Conservation (phyloP, 805 yeast species). For the Teunomyces gatunensis region DNA sequence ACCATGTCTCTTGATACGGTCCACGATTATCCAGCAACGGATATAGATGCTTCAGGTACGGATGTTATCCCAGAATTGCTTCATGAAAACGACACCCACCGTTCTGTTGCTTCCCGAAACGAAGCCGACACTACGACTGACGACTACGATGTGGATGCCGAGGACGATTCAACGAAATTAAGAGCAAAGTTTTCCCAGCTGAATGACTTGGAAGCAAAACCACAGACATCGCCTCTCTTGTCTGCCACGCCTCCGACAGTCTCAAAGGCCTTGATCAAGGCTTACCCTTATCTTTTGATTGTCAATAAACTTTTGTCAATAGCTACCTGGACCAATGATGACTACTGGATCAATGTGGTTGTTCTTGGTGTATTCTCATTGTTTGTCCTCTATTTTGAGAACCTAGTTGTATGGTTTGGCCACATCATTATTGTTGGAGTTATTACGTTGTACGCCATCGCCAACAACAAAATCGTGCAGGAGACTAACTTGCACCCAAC, state of each 20-base stretch:
- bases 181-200: conserved; percentile 12
- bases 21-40: not conserved
- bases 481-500: conserved; percentile 71
- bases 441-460: conserved; percentile 56
- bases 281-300: conserved; percentile 81
- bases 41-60: not conserved
- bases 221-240: conserved; percentile 74
- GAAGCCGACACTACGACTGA: not conserved
- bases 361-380: conserved; percentile 54
- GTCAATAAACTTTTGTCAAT: conserved; percentile 68
- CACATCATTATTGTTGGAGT: conserved; percentile 68
- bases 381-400: conserved; percentile 72
- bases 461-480: conserved; percentile 54
- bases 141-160: conserved; percentile 6
- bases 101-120: not conserved
- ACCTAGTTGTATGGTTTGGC: conserved; percentile 76
- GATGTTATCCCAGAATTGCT: not conserved
- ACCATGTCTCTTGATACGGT: conserved; percentile 1
- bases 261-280: conserved; percentile 73
- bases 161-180: conserved; percentile 10
- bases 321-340: conserved; percentile 89
- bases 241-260: conserved; percentile 90
- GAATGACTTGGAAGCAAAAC: conserved; percentile 16
- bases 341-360: conserved; percentile 70
- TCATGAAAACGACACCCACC: not conserved